Evolutionary conservation across 2,329 filamentous ascomycete genomes (phyloP).

Genomic region (Hypomyces perniciosus): DNA sequence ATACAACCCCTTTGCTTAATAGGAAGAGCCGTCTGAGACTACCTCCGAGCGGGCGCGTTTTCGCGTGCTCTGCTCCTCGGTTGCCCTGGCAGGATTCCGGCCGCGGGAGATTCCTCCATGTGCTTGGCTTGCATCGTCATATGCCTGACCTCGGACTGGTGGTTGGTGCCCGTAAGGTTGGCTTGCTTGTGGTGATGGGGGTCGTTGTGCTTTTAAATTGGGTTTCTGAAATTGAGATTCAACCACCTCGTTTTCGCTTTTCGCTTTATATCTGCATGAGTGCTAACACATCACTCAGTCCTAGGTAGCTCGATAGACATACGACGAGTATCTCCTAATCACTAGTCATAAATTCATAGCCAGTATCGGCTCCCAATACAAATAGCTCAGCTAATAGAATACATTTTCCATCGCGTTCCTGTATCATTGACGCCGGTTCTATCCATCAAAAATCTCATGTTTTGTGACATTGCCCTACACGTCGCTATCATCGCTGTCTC

Average conservation of each 20-base stretch:
- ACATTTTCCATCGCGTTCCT: background rate
- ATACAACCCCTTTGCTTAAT: conserved; percentile 34
- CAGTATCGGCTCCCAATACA: conserved; percentile 4
- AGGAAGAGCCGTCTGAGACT: conserved; percentile 46
- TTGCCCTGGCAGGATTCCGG: conserved; percentile 8
- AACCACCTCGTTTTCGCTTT: conserved; percentile 3
- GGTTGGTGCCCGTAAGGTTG: conserved; percentile 15
- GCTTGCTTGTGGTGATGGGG: conserved; percentile 28
- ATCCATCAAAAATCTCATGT: background rate
- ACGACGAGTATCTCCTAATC: background rate
- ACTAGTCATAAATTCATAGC: conserved; percentile 2
- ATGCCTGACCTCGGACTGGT: conserved; percentile 21
- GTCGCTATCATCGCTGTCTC: conserved; percentile 13
- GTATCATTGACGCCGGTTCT: background rate
- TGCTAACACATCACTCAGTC: conserved; percentile 5
- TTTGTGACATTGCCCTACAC: background rate
- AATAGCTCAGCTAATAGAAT: conserved; percentile 15
- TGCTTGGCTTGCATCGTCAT: conserved; percentile 28
- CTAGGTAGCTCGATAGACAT: no score
- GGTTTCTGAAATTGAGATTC: conserved; percentile 39
- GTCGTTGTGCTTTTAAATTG: conserved; percentile 41
- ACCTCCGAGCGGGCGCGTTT: conserved; percentile 18
- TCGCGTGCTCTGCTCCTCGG: conserved; percentile 6
- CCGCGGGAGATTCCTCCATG: conserved; percentile 13
- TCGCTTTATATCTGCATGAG: background rate